A percentile compares a stretch with the other conserved stretches of the same genome.
These are phyloP conservation scores for Ilex asprella DNA, from an alignment of 257 asterid species.

Conservation along the genomic window DNA sequence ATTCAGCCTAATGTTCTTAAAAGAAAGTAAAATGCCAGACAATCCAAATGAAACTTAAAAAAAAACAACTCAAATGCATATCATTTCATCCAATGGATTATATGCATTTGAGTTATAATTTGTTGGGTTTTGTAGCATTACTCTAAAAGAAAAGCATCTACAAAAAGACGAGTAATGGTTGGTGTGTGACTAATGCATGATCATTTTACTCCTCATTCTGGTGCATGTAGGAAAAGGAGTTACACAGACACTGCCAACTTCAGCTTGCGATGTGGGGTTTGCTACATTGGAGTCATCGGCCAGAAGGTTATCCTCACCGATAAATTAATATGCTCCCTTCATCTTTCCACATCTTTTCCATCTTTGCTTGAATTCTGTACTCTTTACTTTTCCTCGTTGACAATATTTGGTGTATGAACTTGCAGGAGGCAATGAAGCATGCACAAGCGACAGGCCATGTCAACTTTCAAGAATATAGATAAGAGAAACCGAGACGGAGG, in stretches of 20 bases:
- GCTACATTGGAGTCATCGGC: slow-evolving; percentile 90
- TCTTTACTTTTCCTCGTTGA: no score
- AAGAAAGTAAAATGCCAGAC: no score
- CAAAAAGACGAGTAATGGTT: not conserved
- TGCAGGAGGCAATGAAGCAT: slow-evolving; percentile 95
- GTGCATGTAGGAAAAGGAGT: slow-evolving; percentile 65
- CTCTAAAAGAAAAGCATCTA: no score
- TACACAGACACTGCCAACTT: slow-evolving; percentile 83
- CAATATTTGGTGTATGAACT: not conserved
- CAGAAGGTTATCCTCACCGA: slow-evolving; percentile 49
- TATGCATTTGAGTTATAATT: no score
- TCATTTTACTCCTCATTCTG: not conserved
- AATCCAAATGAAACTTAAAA: no score
- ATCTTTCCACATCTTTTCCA: slow-evolving; percentile 2
- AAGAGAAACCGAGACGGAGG: slow-evolving; percentile 8
- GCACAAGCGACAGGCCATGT: slow-evolving; percentile 89
- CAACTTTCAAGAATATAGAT: slow-evolving; percentile 85
- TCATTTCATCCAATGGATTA: no score
- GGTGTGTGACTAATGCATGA: not conserved
- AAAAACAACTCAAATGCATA: no score
- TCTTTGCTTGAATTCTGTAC: not conserved
- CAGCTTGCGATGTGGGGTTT: slow-evolving; percentile 90
- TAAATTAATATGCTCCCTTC: no score
- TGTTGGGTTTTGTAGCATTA: no score
- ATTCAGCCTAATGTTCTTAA: no score